Evolutionary conservation across 129 eudicot species (phyloP).

Genomic region (Centrapalus pauciflorus): DNA sequence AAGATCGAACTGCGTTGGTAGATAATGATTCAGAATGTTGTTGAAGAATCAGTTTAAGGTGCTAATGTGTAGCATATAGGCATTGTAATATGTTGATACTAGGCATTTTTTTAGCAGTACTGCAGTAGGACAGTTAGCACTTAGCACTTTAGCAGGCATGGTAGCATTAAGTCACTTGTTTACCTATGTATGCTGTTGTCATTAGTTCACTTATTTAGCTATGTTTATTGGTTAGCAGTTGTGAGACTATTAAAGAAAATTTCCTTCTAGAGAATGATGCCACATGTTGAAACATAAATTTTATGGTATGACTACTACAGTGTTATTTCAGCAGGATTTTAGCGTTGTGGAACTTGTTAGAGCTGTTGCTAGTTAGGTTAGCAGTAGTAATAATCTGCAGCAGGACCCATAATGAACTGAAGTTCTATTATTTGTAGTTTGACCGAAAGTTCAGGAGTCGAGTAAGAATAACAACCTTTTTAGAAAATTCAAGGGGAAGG

Average conservation of each 20-base stretch:
- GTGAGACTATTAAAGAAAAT: not conserved
- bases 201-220: not conserved
- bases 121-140: not conserved
- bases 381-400: not conserved
- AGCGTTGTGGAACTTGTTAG: not conserved
- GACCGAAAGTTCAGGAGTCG: not conserved
- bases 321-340: not conserved
- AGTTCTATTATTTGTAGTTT: not conserved
- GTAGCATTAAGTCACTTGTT: not conserved
- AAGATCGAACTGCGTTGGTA: slow-evolving; percentile 1
- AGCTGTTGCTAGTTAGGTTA: not conserved
- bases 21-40: not conserved
- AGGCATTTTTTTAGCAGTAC: not conserved
- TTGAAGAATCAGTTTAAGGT: not conserved
- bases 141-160: not conserved
- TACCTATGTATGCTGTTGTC: not conserved
- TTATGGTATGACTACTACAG: not conserved
- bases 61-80: not conserved
- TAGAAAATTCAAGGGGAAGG: not conserved
- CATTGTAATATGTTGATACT: not conserved
- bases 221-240: not conserved
- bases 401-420: not conserved
- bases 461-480: not conserved
- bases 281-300: not conserved
- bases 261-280: not conserved